phyloP scores from a whole-genome alignment of 2,329 filamentous ascomycete genomes.

The Paecilomyces variotii region DNA sequence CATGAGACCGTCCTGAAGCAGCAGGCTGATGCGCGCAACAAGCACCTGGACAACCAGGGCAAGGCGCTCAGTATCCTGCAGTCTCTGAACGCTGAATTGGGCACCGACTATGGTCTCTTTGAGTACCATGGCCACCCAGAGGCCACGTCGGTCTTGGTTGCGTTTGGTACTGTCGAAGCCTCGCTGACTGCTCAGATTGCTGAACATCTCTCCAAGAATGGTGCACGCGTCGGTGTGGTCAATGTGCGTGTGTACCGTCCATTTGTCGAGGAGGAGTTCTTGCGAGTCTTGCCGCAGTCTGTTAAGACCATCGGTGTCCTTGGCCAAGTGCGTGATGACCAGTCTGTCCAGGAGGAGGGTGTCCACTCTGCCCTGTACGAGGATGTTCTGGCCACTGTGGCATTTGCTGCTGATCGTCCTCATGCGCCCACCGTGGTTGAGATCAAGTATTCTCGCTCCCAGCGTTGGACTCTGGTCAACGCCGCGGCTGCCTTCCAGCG shows the following conservation, averaged over 20 bases:
- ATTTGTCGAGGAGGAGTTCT: conserved; percentile 90
- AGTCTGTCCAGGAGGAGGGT: conserved; percentile 64
- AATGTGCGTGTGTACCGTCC: conserved; percentile 91
- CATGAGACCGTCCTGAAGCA: conserved; percentile 61
- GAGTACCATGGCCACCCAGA: conserved; percentile 83
- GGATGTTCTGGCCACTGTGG: conserved; percentile 80
- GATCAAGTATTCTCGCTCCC: conserved; percentile 77
- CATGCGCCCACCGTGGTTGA: conserved; percentile 62
- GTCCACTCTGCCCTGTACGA: conserved; percentile 79
- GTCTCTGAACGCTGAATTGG: conserved; percentile 81
- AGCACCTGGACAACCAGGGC: conserved; percentile 61
- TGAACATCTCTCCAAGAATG: conserved; percentile 60
- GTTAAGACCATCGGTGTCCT: conserved; percentile 73
- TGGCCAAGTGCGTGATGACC: conserved; percentile 72
- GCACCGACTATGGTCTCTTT: conserved; percentile 85
- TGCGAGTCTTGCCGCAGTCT: conserved; percentile 69
- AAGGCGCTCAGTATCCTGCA: conserved; percentile 64
- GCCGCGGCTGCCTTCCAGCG: conserved; percentile 39
- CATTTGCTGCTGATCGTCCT: conserved; percentile 64
- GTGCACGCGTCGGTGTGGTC: conserved; percentile 74
- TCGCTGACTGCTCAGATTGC: conserved; percentile 79
- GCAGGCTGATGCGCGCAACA: conserved; percentile 56
- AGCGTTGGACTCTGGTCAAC: conserved; percentile 51
- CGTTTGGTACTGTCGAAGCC: conserved; percentile 86
- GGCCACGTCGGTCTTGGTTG: conserved; percentile 76